Evolutionary conservation across 148 eudicot genomes (phyloP).

Genomic region (Fagopyrum homotropicum): DNA sequence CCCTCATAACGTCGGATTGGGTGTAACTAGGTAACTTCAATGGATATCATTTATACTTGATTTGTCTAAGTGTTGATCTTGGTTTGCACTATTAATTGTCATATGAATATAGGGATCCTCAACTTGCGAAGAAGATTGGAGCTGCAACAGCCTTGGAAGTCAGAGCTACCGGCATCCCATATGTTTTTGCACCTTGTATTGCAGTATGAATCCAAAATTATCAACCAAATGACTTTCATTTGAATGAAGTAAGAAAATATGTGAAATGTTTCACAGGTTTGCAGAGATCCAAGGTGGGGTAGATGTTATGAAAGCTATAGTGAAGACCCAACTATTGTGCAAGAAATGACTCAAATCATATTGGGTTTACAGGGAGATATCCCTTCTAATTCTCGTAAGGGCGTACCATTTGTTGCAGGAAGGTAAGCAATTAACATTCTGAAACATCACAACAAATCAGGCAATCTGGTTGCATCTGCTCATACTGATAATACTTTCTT

Average conservation of each 20-base stretch:
- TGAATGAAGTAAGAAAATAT: not conserved
- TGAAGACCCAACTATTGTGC: slow-evolving; percentile 69
- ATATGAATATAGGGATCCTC: slow-evolving; percentile 45
- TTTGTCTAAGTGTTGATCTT: not conserved
- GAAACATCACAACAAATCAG: not conserved
- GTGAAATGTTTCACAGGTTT: slow-evolving; percentile 35
- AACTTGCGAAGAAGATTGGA: slow-evolving; percentile 61
- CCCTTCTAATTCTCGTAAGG: slow-evolving; percentile 43
- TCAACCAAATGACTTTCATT: not conserved
- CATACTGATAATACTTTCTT: not conserved
- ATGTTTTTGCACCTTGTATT: slow-evolving; percentile 67
- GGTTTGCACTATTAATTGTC: not conserved
- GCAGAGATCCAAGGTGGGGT: slow-evolving; percentile 95
- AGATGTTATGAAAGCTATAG: slow-evolving; percentile 84
- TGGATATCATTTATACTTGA: not conserved
- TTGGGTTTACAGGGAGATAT: slow-evolving; percentile 79
- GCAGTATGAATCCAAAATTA: slow-evolving; percentile 36
- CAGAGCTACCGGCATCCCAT: slow-evolving; percentile 74
- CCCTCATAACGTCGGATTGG: slow-evolving; percentile 80
- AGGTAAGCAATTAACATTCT: slow-evolving; percentile 34
- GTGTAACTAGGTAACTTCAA: slow-evolving; percentile 61
- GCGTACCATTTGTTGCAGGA: slow-evolving; percentile 62
- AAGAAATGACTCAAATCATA: slow-evolving; percentile 62
- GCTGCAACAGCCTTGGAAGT: slow-evolving; percentile 79
- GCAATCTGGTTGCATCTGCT: not conserved